Conservation (phyloP, 129 eudicot species). For the Centrapalus pauciflorus region DNA sequence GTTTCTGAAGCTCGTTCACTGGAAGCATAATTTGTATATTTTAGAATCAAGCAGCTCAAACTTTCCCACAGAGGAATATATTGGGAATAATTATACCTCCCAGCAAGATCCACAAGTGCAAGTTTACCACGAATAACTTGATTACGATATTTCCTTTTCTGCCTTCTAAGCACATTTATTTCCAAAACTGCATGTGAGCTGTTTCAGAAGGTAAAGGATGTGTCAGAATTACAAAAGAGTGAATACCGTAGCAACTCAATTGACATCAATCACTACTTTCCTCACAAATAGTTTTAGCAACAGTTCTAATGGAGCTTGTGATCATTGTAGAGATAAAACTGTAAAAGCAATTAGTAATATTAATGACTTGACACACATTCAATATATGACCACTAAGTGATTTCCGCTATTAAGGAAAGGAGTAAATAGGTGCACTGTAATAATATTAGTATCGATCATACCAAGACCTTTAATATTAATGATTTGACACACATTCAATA, state of each 20-base stretch:
- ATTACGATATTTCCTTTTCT: constrained; percentile 52
- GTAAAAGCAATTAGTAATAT: not conserved
- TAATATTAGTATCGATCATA: too few species aligned
- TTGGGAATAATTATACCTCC: constrained; percentile 48
- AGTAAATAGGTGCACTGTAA: not conserved
- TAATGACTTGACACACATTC: not conserved
- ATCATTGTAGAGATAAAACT: not conserved
- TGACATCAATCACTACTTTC: not conserved
- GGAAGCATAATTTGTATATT: constrained; percentile 26
- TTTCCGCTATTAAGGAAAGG: not conserved
- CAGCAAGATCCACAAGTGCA: constrained; percentile 96
- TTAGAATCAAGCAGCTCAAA: not conserved
- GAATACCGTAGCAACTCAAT: not conserved
- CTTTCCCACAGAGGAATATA: not conserved
- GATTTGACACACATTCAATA: not conserved
- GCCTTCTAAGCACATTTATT: constrained; percentile 71
- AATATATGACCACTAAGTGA: not conserved
- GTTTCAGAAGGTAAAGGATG: constrained; percentile 22
- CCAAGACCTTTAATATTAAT: too few species aligned
- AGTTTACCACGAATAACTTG: constrained; percentile 90
- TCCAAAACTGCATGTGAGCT: constrained; percentile 96
- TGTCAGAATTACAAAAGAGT: constrained; percentile 18
- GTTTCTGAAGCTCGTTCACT: constrained; percentile 97
- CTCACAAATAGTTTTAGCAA: not conserved
- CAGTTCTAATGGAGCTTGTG: not conserved